phyloP scores from a whole-genome alignment of 2,329 filamentous ascomycete species.

The Cryphonectria carpinicola region DNA sequence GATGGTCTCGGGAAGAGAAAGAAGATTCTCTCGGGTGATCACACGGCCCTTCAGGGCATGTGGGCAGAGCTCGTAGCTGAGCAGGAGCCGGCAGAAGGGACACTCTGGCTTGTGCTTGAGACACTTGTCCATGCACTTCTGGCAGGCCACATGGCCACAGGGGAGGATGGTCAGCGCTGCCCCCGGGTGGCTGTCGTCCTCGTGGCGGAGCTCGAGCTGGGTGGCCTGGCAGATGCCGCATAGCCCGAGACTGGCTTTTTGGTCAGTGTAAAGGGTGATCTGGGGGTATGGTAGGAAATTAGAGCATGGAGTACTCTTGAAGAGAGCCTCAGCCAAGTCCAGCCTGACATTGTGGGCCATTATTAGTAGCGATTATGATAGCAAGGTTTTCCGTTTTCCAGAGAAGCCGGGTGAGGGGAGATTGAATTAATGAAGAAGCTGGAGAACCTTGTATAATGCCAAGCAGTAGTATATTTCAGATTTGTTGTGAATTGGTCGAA shows the following conservation, averaged over 20 bases:
- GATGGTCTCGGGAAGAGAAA: slow-evolving; percentile 17
- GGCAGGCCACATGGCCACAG: slow-evolving; percentile 23
- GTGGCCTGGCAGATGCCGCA: slow-evolving; percentile 23
- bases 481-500: background rate
- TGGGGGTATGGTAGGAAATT: slow-evolving; percentile 23
- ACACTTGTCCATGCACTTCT: slow-evolving; percentile 11
- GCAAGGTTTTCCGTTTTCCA: background rate
- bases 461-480: background rate
- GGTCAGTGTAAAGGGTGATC: slow-evolving; percentile 12
- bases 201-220: slow-evolving; percentile 1
- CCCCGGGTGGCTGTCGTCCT: background rate
- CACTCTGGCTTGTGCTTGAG: slow-evolving; percentile 11
- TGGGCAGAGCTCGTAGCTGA: slow-evolving; percentile 21
- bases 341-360: background rate
- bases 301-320: slow-evolving; percentile 10
- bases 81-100: slow-evolving; percentile 17
- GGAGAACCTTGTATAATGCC: background rate
- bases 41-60: slow-evolving; percentile 13
- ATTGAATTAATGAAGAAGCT: background rate
- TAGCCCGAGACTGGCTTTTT: background rate
- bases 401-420: too few relatives aligned
- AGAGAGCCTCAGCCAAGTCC: slow-evolving; percentile 11
- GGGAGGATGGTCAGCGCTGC: slow-evolving; percentile 11
- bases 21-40: slow-evolving; percentile 15
- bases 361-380: background rate